Conservation (phyloP, 2,329 filamentous ascomycete species). For the Tolypocladium ophioglossoides region DNA sequence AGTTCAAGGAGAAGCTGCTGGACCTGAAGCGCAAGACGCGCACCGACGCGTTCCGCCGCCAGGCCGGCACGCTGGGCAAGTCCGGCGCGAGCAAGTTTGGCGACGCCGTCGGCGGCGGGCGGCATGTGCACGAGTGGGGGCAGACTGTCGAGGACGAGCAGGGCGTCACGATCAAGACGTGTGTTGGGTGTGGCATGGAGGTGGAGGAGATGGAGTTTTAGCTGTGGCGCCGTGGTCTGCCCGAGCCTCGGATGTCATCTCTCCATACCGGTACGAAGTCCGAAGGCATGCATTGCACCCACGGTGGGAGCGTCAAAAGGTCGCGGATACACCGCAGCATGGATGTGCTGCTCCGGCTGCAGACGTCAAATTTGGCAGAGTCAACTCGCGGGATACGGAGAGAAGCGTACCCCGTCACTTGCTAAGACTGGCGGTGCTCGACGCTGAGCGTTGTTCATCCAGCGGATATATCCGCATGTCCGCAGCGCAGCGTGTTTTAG, state of each 20-base stretch:
- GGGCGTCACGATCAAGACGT: slow-evolving; percentile 73
- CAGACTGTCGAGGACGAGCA: slow-evolving; percentile 56
- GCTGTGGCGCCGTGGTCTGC: neutral
- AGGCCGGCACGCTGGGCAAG: slow-evolving; percentile 48
- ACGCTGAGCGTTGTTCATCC: too few relatives aligned
- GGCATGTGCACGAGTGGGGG: slow-evolving; percentile 85
- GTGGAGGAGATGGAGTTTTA: slow-evolving; percentile 62
- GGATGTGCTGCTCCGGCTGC: too few relatives aligned
- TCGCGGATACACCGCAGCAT: too few relatives aligned
- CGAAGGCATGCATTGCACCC: too few relatives aligned
- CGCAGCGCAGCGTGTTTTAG: too few relatives aligned
- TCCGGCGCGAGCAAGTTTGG: slow-evolving; percentile 55
- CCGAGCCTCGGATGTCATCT: neutral
- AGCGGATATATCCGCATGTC: too few relatives aligned
- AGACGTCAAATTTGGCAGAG: too few relatives aligned
- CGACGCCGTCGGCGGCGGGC: slow-evolving; percentile 57
- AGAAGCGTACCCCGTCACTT: too few relatives aligned
- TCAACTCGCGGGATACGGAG: too few relatives aligned
- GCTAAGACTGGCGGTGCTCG: too few relatives aligned
- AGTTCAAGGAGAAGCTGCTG: slow-evolving; percentile 80
- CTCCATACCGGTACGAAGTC: too few relatives aligned
- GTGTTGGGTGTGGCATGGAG: slow-evolving; percentile 65
- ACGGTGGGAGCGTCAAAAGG: too few relatives aligned
- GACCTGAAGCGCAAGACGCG: slow-evolving; percentile 90
- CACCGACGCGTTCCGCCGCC: slow-evolving; percentile 77